These are phyloP conservation scores for Penicillium sclerotigenum DNA, from an alignment of 2,329 filamentous ascomycete genomes.

Conservation along the genomic window DNA sequence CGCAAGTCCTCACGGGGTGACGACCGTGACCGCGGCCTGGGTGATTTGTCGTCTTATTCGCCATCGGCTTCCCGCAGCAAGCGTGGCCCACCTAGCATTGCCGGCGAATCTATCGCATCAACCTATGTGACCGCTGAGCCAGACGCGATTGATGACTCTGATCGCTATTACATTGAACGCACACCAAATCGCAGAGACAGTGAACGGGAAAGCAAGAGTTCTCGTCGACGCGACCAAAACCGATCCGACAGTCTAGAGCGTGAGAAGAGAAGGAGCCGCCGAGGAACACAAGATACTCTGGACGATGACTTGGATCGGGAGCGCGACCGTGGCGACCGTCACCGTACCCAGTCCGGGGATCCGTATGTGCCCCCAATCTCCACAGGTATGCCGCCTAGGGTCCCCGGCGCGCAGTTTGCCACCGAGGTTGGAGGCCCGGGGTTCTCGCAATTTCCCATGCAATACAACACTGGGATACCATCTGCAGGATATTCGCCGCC, in stretches of 20 bases:
- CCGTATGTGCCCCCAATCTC: conserved; percentile 21
- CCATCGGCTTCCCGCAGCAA: conserved; percentile 25
- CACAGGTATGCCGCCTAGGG: conserved; percentile 23
- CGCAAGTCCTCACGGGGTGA: conserved; percentile 46
- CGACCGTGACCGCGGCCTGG: conserved; percentile 45
- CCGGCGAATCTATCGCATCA: conserved; percentile 34
- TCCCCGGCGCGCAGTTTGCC: conserved; percentile 28
- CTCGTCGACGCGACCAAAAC: conserved; percentile 26
- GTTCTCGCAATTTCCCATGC: conserved; percentile 36
- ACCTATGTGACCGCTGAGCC: conserved; percentile 42
- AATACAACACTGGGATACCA: conserved; percentile 27
- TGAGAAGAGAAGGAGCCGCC: conserved; percentile 22
- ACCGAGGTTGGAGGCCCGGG: conserved; percentile 30
- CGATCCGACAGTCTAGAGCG: conserved; percentile 30
- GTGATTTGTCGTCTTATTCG: conserved; percentile 32
- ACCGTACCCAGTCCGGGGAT: conserved; percentile 32
- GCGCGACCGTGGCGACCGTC: conserved; percentile 26
- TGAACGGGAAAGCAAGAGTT: conserved; percentile 25
- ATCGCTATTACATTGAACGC: conserved; percentile 32
- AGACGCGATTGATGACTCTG: conserved; percentile 26
- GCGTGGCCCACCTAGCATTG: conserved; percentile 28
- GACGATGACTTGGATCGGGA: conserved; percentile 22
- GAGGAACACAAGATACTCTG: conserved; percentile 14
- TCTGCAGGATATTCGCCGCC: conserved; percentile 18
- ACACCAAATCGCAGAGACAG: conserved; percentile 27